Base-by-base conservation (phyloP, 2,329 filamentous ascomycete genomes). In the Juglanconis oblonga region DNA sequence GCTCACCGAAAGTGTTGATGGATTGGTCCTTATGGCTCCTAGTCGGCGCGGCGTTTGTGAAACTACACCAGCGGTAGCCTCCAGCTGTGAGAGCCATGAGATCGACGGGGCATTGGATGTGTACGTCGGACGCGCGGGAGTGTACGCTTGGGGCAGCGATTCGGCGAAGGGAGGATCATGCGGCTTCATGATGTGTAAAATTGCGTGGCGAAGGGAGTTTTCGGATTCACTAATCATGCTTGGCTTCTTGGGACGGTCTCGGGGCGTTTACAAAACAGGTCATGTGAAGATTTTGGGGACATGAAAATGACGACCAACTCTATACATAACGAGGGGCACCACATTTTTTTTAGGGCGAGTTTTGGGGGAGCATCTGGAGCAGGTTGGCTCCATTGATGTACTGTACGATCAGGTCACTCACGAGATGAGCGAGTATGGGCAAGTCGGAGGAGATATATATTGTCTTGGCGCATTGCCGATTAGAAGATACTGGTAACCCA, bases 11-110 rank as follows among this genome's bases (percentile, higher is more conserved):
- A n/a, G 2, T 50, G 1, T 48, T 38, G 4, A 24, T 44, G 17
- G 49, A 17, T 33, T 55, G 54, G 57, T 52, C 61, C 7, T 38
- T 61, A n/a, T 57, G 31, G 11, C 38, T 54, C 29, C 33, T 50
- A 10, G n/a, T 61, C 14, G 54, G 57, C 29, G 51, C 45, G 13
- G 24, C 45, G 17, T 50, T 62, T 14, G 31, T 24, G 24, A 24
- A 24, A 24, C 24, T 24, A 24, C 24, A 24, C 45, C 4, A 49
- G 49, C 29, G 17, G 45, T 1, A 32, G 60, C 11, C 24, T n/a
- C n/a, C n/a, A n/a, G n/a, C n/a, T 57, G 13, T 40, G 40, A 13
- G 61, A 61, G 29, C n/a, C 31, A 33, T 42, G n/a, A 5, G 4
- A 9, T 11, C 24, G 17, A 31, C 45, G 9, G 9, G 6, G 3